A percentile compares a stretch with the other conserved stretches of the same genome.
Evolutionary conservation across 2,329 filamentous ascomycete species (phyloP).

Genomic region (Exophiala phaeomuriformis): DNA sequence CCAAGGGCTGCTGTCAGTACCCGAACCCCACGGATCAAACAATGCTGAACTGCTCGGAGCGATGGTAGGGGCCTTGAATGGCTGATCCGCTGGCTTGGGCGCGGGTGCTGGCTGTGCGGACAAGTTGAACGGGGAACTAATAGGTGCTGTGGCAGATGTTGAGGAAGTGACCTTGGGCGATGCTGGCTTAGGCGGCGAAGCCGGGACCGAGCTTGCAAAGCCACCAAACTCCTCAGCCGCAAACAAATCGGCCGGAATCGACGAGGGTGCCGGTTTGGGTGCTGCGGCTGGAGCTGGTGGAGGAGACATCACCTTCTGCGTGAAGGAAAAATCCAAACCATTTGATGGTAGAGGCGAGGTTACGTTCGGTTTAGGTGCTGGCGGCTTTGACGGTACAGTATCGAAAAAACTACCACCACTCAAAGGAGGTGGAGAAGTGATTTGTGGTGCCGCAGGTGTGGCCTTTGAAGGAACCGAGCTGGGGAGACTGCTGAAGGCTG

Average conservation of each 20-base stretch:
- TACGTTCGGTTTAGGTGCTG: conserved; percentile 38
- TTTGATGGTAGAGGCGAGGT: conserved; percentile 48
- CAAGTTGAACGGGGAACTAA: conserved; percentile 75
- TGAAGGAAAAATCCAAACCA: conserved; percentile 60
- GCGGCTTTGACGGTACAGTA: conserved; percentile 52
- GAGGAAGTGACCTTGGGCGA: conserved; percentile 31
- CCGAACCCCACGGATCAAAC: conserved; percentile 69
- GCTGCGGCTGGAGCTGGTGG: conserved; percentile 36
- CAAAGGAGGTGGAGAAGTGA: conserved; percentile 45
- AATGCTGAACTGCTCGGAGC: conserved; percentile 32
- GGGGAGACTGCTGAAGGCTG: conserved; percentile 49
- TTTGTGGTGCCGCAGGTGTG: conserved; percentile 39
- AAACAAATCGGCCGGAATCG: conserved; percentile 25
- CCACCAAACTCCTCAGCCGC: conserved; percentile 27
- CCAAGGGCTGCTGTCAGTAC: conserved; percentile 64
- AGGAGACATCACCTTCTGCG: conserved; percentile 45
- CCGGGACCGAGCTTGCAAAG: conserved; percentile 25
- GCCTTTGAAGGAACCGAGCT: conserved; percentile 36
- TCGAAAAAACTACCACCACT: conserved; percentile 82
- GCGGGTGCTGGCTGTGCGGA: conserved; percentile 47
- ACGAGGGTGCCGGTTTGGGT: conserved; percentile 44
- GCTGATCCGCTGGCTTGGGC: conserved; percentile 30
- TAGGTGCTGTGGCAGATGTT: conserved; percentile 26
- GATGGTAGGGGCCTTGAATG: conserved; percentile 31
- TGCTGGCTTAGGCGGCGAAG: conserved; percentile 31